Evolutionary conservation across 805 yeast species (phyloP).

Genomic region (Wickerhamia fluorescens): DNA sequence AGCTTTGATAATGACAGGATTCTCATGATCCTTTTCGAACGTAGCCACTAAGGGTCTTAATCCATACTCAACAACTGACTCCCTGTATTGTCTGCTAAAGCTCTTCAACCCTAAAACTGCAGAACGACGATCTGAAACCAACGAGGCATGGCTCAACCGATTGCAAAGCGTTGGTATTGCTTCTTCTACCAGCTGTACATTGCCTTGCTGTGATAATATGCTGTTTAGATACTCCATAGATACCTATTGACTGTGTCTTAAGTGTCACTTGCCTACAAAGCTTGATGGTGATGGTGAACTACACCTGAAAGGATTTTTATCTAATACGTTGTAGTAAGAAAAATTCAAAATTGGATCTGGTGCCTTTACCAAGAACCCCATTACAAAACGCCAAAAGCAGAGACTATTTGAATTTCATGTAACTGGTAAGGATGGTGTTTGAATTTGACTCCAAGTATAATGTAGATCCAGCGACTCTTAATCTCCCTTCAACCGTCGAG

Average conservation of each 20-base stretch:
- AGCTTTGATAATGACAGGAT: slow-evolving; percentile 67
- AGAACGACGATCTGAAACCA: slow-evolving; percentile 80
- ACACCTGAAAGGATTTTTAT: too few species aligned
- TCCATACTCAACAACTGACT: slow-evolving; percentile 83
- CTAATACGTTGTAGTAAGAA: too few species aligned
- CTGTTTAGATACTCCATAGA: slow-evolving; percentile 33
- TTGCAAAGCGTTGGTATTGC: slow-evolving; percentile 87
- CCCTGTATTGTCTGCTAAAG: slow-evolving; percentile 82
- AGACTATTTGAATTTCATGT: too few species aligned
- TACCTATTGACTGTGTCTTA: background rate
- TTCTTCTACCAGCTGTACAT: slow-evolving; percentile 55
- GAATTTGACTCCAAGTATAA: slow-evolving; percentile 7
- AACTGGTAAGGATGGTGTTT: slow-evolving; percentile 3
- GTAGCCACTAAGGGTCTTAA: slow-evolving; percentile 65
- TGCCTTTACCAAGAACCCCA: too few species aligned
- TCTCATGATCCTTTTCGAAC: slow-evolving; percentile 58
- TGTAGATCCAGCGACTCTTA: slow-evolving; percentile 2
- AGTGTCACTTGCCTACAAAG: background rate
- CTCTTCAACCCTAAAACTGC: slow-evolving; percentile 87
- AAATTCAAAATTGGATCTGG: too few species aligned
- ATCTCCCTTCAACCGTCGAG: slow-evolving; percentile 8
- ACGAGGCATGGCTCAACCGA: slow-evolving; percentile 72
- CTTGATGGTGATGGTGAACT: background rate
- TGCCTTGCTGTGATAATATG: slow-evolving; percentile 27
- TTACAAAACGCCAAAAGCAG: too few species aligned